Conservation (phyloP, 2,329 filamentous ascomycete genomes). For the Aspergillus hiratsukae region DNA sequence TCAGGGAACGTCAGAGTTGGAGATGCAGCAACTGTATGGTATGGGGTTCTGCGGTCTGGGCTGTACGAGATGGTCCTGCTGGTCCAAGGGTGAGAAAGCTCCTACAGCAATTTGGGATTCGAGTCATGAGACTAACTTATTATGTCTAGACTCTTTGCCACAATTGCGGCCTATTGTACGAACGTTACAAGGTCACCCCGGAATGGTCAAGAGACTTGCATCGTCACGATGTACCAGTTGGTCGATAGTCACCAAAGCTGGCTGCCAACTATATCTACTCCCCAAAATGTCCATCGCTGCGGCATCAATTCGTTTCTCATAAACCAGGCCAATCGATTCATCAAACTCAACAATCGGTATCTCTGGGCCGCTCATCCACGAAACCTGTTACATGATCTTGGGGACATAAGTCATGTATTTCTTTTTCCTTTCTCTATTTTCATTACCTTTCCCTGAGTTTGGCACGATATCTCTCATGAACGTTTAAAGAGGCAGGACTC, state of each 20-base stretch:
- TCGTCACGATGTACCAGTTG: constrained; percentile 38
- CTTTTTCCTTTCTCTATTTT: not conserved
- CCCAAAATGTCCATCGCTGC: not conserved
- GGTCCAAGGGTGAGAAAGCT: constrained; percentile 67
- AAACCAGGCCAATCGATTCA: not conserved
- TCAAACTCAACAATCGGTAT: not conserved
- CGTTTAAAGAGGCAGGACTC: constrained; percentile 13
- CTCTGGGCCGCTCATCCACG: not conserved
- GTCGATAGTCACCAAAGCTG: constrained; percentile 19
- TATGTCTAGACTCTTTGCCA: constrained; percentile 71
- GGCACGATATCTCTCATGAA: constrained; percentile 25
- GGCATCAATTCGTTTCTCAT: not conserved
- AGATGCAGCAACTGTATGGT: constrained; percentile 82
- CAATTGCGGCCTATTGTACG: constrained; percentile 86
- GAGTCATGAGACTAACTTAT: constrained; percentile 12
- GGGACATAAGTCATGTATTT: constrained; percentile 15
- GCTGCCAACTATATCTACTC: not conserved
- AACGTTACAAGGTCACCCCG: constrained; percentile 79
- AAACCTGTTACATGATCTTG: constrained; percentile 1
- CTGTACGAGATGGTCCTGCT: constrained; percentile 82
- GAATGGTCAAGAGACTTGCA: constrained; percentile 71
- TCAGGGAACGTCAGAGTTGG: constrained; percentile 74
- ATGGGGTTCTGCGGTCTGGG: constrained; percentile 90
- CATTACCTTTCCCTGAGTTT: constrained; percentile 4
- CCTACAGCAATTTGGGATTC: not conserved